Evolutionary conservation across 1,139 yeast species (phyloP), one percentile per base, ranked within the genome.

Genomic region (Kodamaea ohmeri): DNA sequence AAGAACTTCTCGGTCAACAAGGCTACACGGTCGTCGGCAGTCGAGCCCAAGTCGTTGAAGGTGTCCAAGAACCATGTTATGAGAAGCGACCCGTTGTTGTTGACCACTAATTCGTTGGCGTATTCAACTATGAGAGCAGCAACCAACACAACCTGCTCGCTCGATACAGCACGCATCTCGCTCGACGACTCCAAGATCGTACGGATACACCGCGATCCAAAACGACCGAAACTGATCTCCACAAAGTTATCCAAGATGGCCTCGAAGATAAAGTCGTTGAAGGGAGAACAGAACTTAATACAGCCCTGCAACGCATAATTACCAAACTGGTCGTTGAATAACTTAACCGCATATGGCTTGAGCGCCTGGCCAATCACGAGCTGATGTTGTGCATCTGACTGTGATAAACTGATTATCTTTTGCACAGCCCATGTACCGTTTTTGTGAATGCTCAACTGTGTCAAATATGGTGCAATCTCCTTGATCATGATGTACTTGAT

Each of bases 341-440:
- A 69, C 40, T 90, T 87, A 1, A 85, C 88, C 30, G 95, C 78
- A 56, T 84, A 89, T 3, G 96, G 95, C 46, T 80, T 78, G 44
- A 92, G 73, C 25, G 90, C 78, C 12, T 76, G 71, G 6, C 83
- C 82, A 39, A 92, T 85, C 39, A 82, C 58, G 50, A 71, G 65
- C 61, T 78, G 82, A 58, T 90, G 96, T 45, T 88, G 80, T 34
- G 52, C 59, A n/a, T 35, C 36, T 1, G 83, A 68, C 36, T 70
- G 67, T 42, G 71, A 60, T 42, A 86, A 82, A 48, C 82, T 85
- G 51, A 94, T 89, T 57, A 92, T 83, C 61, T 92, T 94, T 60
- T 94, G 98, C 21, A 96, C 95, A 2, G 97, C 97, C 98, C 98
- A 92, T 3, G 99, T 92, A 45, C 99, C 99, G 60, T 94, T 92